Conservation (phyloP, 768 basidiomycete genomes). For the Auricularia auricula-judae region DNA sequence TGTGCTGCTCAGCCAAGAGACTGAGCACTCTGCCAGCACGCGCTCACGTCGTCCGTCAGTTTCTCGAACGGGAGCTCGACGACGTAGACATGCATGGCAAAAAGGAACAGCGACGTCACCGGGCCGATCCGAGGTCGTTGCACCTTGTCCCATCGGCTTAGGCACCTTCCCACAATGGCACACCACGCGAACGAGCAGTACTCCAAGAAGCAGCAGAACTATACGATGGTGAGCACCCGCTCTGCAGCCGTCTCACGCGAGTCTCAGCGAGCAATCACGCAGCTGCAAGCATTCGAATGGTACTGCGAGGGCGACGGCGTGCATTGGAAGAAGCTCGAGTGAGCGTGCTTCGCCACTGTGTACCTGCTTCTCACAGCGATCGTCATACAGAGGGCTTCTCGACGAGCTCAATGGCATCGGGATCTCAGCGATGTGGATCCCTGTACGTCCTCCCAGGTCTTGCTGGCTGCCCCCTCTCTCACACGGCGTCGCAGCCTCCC, state of each 20-base stretch:
- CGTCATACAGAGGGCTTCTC: neutral
- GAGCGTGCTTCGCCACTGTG: neutral
- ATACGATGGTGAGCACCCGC: slow-evolving; percentile 4
- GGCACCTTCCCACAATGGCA: neutral
- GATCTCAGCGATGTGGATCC: slow-evolving; percentile 7
- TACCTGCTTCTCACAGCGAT: neutral
- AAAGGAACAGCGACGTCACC: too few species aligned
- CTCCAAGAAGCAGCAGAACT: slow-evolving; percentile 1
- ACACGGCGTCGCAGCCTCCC: slow-evolving; percentile 5
- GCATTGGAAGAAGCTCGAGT: slow-evolving; percentile 6
- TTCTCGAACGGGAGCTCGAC: slow-evolving; percentile 24
- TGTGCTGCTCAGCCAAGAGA: slow-evolving; percentile 16
- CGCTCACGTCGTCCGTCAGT: slow-evolving; percentile 27
- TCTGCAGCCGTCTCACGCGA: neutral
- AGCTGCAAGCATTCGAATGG: slow-evolving; percentile 10
- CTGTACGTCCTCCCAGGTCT: slow-evolving; percentile 2
- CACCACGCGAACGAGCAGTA: slow-evolving; percentile 4
- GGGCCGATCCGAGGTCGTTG: too few species aligned
- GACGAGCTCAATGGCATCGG: slow-evolving; percentile 4
- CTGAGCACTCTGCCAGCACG: neutral
- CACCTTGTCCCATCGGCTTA: too few species aligned
- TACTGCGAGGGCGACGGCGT: slow-evolving; percentile 8
- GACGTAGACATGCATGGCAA: slow-evolving; percentile 30
- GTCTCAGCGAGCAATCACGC: neutral
- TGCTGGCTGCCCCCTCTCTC: neutral